Evolutionary conservation across 306 rosid species (phyloP).

Genomic region (Cicer pinnatifidum): DNA sequence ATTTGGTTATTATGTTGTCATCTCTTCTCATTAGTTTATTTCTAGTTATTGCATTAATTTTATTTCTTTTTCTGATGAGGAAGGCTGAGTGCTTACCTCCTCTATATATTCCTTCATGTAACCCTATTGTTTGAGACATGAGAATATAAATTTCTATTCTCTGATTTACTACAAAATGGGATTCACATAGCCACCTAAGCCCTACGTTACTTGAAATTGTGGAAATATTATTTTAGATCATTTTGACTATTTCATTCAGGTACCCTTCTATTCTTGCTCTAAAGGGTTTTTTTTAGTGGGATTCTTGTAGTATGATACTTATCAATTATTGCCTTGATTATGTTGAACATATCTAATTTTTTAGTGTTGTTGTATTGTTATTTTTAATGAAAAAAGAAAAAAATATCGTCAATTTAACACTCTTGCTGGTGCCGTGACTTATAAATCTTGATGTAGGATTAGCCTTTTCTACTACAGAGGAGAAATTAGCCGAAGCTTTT

Average conservation of each 20-base stretch:
- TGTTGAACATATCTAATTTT: not conserved
- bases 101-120: too few relatives aligned
- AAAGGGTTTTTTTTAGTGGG: not conserved
- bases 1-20: too few relatives aligned
- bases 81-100: too few relatives aligned
- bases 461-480: conserved; percentile 48
- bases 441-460: conserved; percentile 40
- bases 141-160: too few relatives aligned
- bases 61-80: too few relatives aligned
- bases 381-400: not conserved
- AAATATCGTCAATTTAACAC: not conserved
- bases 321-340: conserved; percentile 10
- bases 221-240: not conserved
- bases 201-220: too few relatives aligned
- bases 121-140: too few relatives aligned
- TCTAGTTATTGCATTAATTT: too few relatives aligned
- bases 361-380: not conserved
- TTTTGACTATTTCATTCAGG: not conserved
- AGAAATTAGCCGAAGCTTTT: conserved; percentile 45
- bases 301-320: not conserved
- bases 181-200: too few relatives aligned
- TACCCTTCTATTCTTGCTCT: not conserved
- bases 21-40: too few relatives aligned
- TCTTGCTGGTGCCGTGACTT: not conserved
- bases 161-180: too few relatives aligned